These are phyloP conservation scores for Aureobasidium lini DNA, from an alignment of 2,329 filamentous ascomycete genomes.

Conservation along the genomic window DNA sequence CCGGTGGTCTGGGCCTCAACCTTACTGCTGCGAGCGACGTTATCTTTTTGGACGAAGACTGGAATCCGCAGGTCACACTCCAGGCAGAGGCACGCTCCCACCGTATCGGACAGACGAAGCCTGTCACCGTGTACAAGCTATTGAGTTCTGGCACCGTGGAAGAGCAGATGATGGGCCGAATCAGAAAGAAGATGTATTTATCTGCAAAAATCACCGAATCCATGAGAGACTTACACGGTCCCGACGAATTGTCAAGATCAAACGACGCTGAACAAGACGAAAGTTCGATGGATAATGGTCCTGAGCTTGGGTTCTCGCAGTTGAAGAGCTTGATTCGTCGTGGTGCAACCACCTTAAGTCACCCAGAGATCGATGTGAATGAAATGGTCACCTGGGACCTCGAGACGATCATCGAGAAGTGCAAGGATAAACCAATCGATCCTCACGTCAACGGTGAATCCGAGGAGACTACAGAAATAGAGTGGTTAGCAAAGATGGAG, in stretches of 20 bases:
- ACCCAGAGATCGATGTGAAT: slow-evolving; percentile 46
- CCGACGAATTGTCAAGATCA: slow-evolving; percentile 27
- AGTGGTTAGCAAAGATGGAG: slow-evolving; percentile 51
- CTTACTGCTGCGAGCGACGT: slow-evolving; percentile 48
- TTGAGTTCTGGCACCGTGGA: slow-evolving; percentile 51
- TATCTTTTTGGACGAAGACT: slow-evolving; percentile 50
- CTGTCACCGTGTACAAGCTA: slow-evolving; percentile 50
- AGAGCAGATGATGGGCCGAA: slow-evolving; percentile 50
- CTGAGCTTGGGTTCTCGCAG: slow-evolving; percentile 44
- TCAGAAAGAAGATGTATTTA: slow-evolving; percentile 56
- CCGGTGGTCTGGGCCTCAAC: slow-evolving; percentile 50
- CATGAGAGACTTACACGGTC: slow-evolving; percentile 47
- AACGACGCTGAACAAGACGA: slow-evolving; percentile 17
- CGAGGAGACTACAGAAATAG: slow-evolving; percentile 42
- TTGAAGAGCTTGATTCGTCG: slow-evolving; percentile 49
- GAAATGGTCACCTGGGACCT: slow-evolving; percentile 54
- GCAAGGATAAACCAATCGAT: slow-evolving; percentile 44
- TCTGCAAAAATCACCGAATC: slow-evolving; percentile 54
- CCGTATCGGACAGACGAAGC: slow-evolving; percentile 47
- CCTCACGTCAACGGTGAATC: slow-evolving; percentile 29
- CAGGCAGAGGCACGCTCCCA: slow-evolving; percentile 50
- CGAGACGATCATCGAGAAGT: slow-evolving; percentile 46
- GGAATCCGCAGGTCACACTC: slow-evolving; percentile 47
- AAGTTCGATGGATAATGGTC: slow-evolving; percentile 33
- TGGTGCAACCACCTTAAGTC: slow-evolving; percentile 46